Evolutionary conservation across 768 basidiomycete species (phyloP), one percentile per base, ranked within the genome.

Genomic region (Mycena alexandri): DNA sequence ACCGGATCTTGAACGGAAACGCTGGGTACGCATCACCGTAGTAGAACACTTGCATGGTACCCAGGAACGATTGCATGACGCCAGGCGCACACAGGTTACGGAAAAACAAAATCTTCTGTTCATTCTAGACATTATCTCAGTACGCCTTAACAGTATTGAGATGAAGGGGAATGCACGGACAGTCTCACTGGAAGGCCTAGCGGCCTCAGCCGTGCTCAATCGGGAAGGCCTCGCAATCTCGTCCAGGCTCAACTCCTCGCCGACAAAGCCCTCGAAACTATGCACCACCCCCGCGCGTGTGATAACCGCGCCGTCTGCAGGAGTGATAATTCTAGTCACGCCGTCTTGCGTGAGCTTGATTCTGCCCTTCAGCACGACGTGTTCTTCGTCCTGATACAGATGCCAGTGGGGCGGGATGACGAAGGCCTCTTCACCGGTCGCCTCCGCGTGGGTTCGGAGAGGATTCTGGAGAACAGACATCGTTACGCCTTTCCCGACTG

Each of bases 71-170:
- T 22, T 22, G 36, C 17, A 50, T 22, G n/a, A 64, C 19, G 2
- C 63, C 55, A 0, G 48, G 54, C 24, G 34, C 36, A 12, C 4
- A 33, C 47, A 64, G 1, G 25, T 57, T 56, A 10, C 63, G 63
- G 47, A 64, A 64, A 38, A 64, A 64, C 0, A 50, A 2, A n/a
- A 25, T 55, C 13, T 64, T 64, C 47, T 64, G 63, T n/a, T 46
- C 54, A n/a, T 34, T 57, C 63, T 64, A 24, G 19, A 22, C 44
- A 1, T 38, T 7, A 8, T 14, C 14, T 38, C 38, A 38, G 38
- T 9, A 38, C 38, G 38, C 11, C 10, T 38, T 10, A 2, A 14
- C 14, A 38, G 10, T 6, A 11, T 38, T 14, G 38, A 38, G 10
- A 2, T 14, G 14, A 14, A 7, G 17, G n/a, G 19, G 3, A 22